These are phyloP conservation scores for Patellaria atrata DNA, from an alignment of 495 filamentous ascomycete species.

Conservation along the genomic window DNA sequence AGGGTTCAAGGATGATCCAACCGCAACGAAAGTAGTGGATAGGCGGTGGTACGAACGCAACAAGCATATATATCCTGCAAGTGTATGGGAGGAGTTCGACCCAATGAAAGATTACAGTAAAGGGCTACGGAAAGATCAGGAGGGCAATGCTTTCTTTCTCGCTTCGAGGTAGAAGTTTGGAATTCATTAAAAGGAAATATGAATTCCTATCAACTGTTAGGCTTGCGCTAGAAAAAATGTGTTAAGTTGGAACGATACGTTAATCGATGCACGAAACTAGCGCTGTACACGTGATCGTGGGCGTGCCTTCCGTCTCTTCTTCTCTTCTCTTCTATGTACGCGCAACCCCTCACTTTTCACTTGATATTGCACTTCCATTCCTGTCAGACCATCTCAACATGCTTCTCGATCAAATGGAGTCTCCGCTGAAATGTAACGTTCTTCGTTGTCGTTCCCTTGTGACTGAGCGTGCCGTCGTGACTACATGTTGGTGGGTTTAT, in stretches of 20 bases:
- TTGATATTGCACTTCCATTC: too few relatives aligned
- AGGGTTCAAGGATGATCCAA: conserved; percentile 64
- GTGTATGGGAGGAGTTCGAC: conserved; percentile 91
- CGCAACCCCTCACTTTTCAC: conserved; percentile 1
- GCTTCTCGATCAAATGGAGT: conserved; percentile 45
- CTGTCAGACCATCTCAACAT: too few relatives aligned
- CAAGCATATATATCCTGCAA: conserved; percentile 95
- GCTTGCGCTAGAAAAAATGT: too few relatives aligned
- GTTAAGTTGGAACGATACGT: too few relatives aligned
- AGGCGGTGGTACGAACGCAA: conserved; percentile 91
- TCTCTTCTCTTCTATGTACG: conserved; percentile 2
- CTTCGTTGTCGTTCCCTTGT: conserved; percentile 65
- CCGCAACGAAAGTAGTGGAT: conserved; percentile 88
- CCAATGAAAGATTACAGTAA: conserved; percentile 71
- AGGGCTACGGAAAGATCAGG: conserved; percentile 65
- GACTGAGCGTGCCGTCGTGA: conserved; percentile 67
- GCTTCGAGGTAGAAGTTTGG: too few relatives aligned
- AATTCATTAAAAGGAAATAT: too few relatives aligned
- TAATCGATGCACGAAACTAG: too few relatives aligned
- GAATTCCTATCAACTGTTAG: too few relatives aligned
- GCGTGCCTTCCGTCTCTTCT: conserved; percentile 4
- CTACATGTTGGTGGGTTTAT: conserved; percentile 65
- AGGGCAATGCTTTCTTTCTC: conserved; percentile 92
- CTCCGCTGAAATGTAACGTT: conserved; percentile 63
- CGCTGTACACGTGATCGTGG: too few relatives aligned